Evolutionary conservation across 768 basidiomycete species (phyloP), one percentile per base, ranked within the genome.

Genomic region (Xerocomellus dryophilus): DNA sequence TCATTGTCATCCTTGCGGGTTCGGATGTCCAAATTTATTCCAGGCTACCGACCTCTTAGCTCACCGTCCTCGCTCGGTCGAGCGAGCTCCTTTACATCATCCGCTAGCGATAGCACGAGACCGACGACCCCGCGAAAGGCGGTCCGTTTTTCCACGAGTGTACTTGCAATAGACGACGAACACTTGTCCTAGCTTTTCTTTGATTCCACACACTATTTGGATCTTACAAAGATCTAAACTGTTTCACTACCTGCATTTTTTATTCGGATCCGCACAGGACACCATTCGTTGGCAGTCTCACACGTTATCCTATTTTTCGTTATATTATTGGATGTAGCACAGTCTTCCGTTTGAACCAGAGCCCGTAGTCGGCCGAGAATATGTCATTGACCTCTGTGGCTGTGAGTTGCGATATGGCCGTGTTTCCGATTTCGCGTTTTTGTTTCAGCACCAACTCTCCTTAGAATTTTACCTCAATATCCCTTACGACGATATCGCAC

Each of bases 91-190:
- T 47, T 65, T 31, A 61, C 71, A 1, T 71, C 67, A n/a, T 71
- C 71, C 17, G 66, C 63, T 29, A 70, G 68, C 45, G 64, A 70
- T 44, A 69, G 66, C 23, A 68, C 69, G 2, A 73, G 78, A 57
- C 71, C 75, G 5, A 64, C 70, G 17, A 80, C 76, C 0, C 79
- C 76, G 17, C 80, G 79, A 58, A 86, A 86, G 64, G 81, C 78
- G 2, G 84, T 86, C 35, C 78, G 84, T 44, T 86, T 86, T 66
- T 80, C 80, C n/a, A 71, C 75, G 23, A 73, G 77, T 56, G 70
- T 73, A 46, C 67, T 68, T 43, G 73, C 62, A 32, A 59, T 66
- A 43, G 60, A 65, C 51, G 50, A 68, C 51, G 51, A 68, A 40
- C 61, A 43, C 31, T 39, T 54, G 12, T 51, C 56, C n/a, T 65